Conservation (phyloP, 2,329 filamentous ascomycete genomes). For the Xylariaceae sp. region DNA sequence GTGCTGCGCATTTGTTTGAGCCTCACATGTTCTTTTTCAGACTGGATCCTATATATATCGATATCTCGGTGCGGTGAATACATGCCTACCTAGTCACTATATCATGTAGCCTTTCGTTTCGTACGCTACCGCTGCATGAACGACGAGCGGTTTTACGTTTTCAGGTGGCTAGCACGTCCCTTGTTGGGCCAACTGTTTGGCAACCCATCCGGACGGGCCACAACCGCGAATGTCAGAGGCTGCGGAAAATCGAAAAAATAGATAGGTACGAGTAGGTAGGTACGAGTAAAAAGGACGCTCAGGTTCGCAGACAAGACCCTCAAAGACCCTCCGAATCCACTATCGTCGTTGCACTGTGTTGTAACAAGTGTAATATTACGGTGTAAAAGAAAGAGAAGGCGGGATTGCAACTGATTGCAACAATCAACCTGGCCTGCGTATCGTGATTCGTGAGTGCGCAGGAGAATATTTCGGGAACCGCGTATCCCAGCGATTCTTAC, state of each 20-base stretch:
- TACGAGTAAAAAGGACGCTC: not conserved
- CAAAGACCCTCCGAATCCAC: not conserved
- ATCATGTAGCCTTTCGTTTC: not conserved
- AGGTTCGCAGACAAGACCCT: too few relatives aligned
- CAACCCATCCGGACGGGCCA: not conserved
- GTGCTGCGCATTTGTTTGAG: not conserved
- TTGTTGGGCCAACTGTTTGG: not conserved
- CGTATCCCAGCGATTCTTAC: not conserved
- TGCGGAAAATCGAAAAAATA: not conserved
- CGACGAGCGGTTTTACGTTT: not conserved
- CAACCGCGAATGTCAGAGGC: not conserved
- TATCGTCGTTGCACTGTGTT: not conserved
- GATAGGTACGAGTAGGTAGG: not conserved
- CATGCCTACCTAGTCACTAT: not conserved
- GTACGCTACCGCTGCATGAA: not conserved
- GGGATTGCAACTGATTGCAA: too few relatives aligned
- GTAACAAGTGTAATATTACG: not conserved
- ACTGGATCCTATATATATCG: not conserved
- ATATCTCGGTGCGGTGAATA: not conserved
- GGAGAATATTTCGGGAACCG: not conserved
- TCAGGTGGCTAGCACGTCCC: not conserved
- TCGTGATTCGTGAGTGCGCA: not conserved
- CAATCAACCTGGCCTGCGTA: too few relatives aligned
- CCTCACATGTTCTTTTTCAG: not conserved
- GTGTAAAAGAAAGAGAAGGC: not conserved